phyloP scores from a whole-genome alignment of 2,329 filamentous ascomycete species.

The Trichoderma citrinoviride region DNA sequence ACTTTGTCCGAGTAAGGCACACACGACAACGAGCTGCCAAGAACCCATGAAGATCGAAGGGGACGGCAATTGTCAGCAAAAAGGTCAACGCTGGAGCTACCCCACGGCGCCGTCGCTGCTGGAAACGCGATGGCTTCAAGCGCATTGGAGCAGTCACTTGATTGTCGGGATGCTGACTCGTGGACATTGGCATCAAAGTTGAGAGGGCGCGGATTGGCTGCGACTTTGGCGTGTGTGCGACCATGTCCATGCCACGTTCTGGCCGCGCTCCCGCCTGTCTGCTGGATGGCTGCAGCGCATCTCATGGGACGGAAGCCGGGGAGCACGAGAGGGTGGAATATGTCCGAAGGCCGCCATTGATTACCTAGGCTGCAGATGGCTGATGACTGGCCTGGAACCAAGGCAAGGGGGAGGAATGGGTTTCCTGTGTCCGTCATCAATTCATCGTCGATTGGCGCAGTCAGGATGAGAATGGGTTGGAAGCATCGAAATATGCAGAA shows the following conservation, averaged over 20 bases:
- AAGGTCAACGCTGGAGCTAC: background rate
- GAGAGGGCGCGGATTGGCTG: background rate
- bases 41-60: background rate
- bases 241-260: slow-evolving; percentile 18
- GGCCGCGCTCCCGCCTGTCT: slow-evolving; percentile 19
- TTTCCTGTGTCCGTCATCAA: no score
- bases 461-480: no score
- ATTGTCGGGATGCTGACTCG: background rate
- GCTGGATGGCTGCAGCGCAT: slow-evolving; percentile 20
- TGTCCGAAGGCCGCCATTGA: background rate
- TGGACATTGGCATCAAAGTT: background rate
- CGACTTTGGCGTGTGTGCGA: background rate
- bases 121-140: slow-evolving; percentile 10
- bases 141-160: background rate
- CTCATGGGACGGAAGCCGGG: slow-evolving; percentile 15
- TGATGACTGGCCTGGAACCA: background rate
- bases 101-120: slow-evolving; percentile 6
- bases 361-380: background rate
- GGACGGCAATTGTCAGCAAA: background rate
- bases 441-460: no score
- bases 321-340: slow-evolving; percentile 11
- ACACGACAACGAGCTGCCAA: no score
- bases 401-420: no score
- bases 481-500: no score
- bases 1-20: no score